Evolutionary conservation across 148 eudicot species (phyloP).

Genomic region (Oxyria digyna): DNA sequence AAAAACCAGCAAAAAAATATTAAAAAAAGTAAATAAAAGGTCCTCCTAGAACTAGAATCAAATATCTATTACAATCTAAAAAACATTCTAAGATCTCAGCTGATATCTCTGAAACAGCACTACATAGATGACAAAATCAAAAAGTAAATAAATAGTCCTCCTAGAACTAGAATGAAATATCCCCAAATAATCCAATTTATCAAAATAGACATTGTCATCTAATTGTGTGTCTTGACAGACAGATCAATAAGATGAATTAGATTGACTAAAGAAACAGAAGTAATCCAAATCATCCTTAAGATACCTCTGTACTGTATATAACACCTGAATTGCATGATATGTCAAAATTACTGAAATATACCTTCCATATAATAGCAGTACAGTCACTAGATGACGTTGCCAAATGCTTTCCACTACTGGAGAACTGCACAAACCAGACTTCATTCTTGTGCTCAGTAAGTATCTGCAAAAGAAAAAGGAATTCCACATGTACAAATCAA

Average conservation of each 20-base stretch:
- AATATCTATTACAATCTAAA: too few relatives aligned
- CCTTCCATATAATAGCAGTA: constrained; percentile 96
- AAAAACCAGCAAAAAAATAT: background rate
- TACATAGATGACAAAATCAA: too few relatives aligned
- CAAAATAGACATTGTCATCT: background rate
- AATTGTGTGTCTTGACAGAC: background rate
- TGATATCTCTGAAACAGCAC: too few relatives aligned
- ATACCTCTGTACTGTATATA: too few relatives aligned
- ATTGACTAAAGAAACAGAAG: background rate
- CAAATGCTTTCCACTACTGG: constrained; percentile 68
- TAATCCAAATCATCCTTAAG: background rate
- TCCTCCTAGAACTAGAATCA: background rate
- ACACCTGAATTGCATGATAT: background rate
- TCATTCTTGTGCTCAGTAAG: constrained; percentile 68
- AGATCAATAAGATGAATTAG: background rate
- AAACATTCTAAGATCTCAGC: too few relatives aligned
- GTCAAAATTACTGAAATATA: constrained; percentile 12
- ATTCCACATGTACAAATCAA: background rate
- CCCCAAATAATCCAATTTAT: background rate
- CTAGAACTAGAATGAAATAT: background rate
- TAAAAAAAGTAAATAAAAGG: background rate
- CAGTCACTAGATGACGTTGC: constrained; percentile 90
- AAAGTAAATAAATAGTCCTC: too few relatives aligned
- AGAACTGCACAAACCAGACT: constrained; percentile 96
- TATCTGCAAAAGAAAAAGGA: constrained; percentile 36